Evolutionary conservation across 805 yeast genomes (phyloP).

Genomic region (Cyberlindnera suaveolens): DNA sequence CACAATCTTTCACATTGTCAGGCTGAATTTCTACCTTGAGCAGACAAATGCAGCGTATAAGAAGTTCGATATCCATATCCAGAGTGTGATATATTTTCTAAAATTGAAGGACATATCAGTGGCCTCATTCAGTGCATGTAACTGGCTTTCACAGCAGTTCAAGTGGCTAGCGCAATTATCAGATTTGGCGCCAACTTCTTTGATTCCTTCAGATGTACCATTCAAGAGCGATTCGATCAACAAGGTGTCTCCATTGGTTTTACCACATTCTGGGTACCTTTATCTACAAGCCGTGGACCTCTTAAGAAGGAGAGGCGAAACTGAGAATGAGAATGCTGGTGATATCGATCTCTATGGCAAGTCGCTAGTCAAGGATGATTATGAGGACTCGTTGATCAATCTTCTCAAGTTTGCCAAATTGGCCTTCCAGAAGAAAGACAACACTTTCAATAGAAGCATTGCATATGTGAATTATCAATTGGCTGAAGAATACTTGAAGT

Average conservation of each 20-base stretch:
- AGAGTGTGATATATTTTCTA: conserved; percentile 37
- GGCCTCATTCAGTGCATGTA: conserved; percentile 25
- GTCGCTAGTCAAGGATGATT: neutral
- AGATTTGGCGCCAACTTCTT: conserved; percentile 36
- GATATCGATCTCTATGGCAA: conserved; percentile 3
- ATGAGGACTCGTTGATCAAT: conserved; percentile 17
- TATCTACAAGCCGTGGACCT: conserved; percentile 34
- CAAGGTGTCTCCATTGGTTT: conserved; percentile 23
- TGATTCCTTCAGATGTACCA: conserved; percentile 35
- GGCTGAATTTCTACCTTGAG: conserved; percentile 52
- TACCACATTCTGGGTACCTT: conserved; percentile 39
- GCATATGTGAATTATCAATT: conserved; percentile 41
- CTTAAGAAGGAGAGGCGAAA: conserved; percentile 19
- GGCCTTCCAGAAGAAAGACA: conserved; percentile 30
- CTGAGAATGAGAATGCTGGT: conserved; percentile 1
- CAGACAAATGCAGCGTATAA: conserved; percentile 53
- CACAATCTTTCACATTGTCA: conserved; percentile 54
- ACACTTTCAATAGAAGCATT: conserved; percentile 31
- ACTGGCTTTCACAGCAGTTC: conserved; percentile 62
- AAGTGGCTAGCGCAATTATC: conserved; percentile 59
- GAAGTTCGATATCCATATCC: conserved; percentile 60
- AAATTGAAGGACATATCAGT: conserved; percentile 24
- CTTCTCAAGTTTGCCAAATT: conserved; percentile 32
- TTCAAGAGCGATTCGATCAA: conserved; percentile 21
- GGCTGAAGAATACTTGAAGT: conserved; percentile 39